Evolutionary conservation across 192 early-diverging fungal genomes (phyloP), one percentile per base, ranked within the genome.

Genomic region (Radiomyces spectabilis): DNA sequence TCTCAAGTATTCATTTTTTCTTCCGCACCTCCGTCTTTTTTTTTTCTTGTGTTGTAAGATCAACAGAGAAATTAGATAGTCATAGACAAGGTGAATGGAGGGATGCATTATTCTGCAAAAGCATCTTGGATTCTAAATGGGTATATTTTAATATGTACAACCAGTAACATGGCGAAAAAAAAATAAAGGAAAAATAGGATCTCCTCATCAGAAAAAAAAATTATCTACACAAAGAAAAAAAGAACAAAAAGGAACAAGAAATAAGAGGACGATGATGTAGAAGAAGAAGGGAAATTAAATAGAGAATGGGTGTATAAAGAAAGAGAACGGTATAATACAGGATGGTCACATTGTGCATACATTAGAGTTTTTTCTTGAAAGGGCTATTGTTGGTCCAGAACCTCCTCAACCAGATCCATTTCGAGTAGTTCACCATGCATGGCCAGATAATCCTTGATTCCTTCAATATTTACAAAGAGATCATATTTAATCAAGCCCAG

Each of bases 401-500:
- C 53, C 12, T 54, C 64, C 52, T 60, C 57, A 22, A 55, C 33
- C 27, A 59, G 42, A 47, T 69, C 59, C 54, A 69, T 61, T 59
- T 69, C 66, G 18, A 69, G 31, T 37, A 55, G 34, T 34, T 57
- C 55, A 4, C 66, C 66, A 48, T 69, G 56, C 16, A 57, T 45
- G 21, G 54, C 49, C 30, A 77, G 58, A 52, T 72, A 80, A 8
- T 60, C 34, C 24, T 59, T 35, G 4, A 80, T 64, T 35, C 74
- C 78, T 18, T 77, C 61, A 2, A 61, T 51, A 33, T 72, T 66
- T n/a, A 80, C 75, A 64, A 66, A 77, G 12, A 80, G 53, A 31
- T 76, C 63, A 51, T 73, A 80, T 34, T 77, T 75, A 49, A 80
- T 69, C 7, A 80, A 58, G 10, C 75, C 72, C 5, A 80, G 65